Evolutionary conservation across 2,329 filamentous ascomycete genomes (phyloP).

Genomic region (Colletotrichum tofieldiae): DNA sequence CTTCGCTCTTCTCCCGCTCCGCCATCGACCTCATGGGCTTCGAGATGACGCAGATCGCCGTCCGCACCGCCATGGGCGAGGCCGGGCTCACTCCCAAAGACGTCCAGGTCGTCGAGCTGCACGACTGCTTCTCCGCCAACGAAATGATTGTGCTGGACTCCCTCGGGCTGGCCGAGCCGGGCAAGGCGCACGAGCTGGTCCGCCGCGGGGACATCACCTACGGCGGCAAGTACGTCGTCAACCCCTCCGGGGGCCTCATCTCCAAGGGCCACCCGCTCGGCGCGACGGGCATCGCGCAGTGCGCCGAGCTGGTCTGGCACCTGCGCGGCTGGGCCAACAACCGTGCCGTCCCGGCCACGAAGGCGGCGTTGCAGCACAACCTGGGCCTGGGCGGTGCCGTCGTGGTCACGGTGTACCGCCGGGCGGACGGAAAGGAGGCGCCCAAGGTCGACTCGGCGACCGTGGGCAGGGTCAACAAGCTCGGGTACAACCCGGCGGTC

Average conservation of each 20-base stretch:
- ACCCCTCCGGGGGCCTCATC: slow-evolving; percentile 94
- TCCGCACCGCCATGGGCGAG: slow-evolving; percentile 79
- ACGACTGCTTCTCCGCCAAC: slow-evolving; percentile 97
- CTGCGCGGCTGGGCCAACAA: slow-evolving; percentile 97
- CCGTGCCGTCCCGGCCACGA: slow-evolving; percentile 78
- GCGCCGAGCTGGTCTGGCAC: slow-evolving; percentile 96
- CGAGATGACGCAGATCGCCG: slow-evolving; percentile 85
- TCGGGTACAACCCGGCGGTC: slow-evolving; percentile 94
- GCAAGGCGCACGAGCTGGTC: slow-evolving; percentile 94
- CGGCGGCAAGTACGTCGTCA: slow-evolving; percentile 86
- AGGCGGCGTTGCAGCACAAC: slow-evolving; percentile 89
- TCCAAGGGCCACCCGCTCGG: slow-evolving; percentile 96
- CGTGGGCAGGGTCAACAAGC: slow-evolving; percentile 75
- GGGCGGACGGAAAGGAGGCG: slow-evolving; percentile 81
- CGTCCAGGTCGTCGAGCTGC: slow-evolving; percentile 89
- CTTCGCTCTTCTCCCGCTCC: slow-evolving; percentile 82
- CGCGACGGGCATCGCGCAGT: slow-evolving; percentile 95
- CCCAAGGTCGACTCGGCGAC: slow-evolving; percentile 72
- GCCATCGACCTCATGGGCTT: slow-evolving; percentile 92
- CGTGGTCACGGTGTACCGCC: slow-evolving; percentile 90
- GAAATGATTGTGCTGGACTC: slow-evolving; percentile 94
- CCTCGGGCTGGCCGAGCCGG: slow-evolving; percentile 82
- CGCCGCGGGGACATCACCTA: slow-evolving; percentile 92
- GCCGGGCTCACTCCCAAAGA: slow-evolving; percentile 75
- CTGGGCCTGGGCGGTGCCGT: slow-evolving; percentile 91